Evolutionary conservation across 225 moss, liverwort and hornwort species (phyloP).

Genomic region (Ulota crispa): DNA sequence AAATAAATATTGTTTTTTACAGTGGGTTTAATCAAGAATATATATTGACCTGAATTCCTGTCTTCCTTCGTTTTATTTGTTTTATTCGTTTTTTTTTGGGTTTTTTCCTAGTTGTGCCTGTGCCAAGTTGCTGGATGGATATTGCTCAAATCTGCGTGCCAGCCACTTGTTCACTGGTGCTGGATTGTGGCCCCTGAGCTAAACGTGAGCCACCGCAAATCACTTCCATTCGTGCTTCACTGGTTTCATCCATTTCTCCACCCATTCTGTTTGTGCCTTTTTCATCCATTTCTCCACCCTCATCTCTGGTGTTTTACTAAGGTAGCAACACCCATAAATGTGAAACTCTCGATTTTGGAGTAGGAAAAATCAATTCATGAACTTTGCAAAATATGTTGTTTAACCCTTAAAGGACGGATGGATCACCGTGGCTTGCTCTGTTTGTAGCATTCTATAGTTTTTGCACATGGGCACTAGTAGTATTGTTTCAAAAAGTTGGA

Average conservation of each 20-base stretch:
- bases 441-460: too few relatives aligned
- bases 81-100: neutral
- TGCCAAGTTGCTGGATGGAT: neutral
- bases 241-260: neutral
- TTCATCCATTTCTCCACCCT: too few relatives aligned
- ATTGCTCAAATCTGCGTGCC: slow-evolving; percentile 9
- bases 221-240: slow-evolving; percentile 9
- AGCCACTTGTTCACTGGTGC: neutral
- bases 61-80: neutral
- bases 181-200: slow-evolving; percentile 3
- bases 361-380: too few relatives aligned
- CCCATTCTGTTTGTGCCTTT: neutral
- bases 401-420: too few relatives aligned
- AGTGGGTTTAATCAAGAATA: neutral
- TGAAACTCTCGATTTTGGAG: too few relatives aligned
- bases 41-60: neutral
- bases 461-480: too few relatives aligned
- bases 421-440: too few relatives aligned
- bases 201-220: neutral
- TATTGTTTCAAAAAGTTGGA: too few relatives aligned
- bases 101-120: neutral
- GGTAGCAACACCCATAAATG: too few relatives aligned
- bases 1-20: too few relatives aligned
- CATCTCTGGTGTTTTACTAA: too few relatives aligned
- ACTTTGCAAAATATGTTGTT: too few relatives aligned